phyloP scores from a whole-genome alignment of 176 grass and related monocot genomes.

The Aegilops longissima region DNA sequence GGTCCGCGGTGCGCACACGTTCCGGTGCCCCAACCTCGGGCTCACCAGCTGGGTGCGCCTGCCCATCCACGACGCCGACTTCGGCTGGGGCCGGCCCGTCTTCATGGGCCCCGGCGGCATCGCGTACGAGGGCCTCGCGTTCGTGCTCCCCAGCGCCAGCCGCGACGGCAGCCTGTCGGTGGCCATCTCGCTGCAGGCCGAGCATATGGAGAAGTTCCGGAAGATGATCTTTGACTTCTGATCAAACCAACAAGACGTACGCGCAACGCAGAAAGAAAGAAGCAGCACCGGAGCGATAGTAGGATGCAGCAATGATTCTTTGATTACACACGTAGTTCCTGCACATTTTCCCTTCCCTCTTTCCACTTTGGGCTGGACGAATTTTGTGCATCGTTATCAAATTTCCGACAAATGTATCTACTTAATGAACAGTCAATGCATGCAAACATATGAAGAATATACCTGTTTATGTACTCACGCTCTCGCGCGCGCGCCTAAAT shows the following conservation, averaged over 20 bases:
- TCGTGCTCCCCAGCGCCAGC: constrained; percentile 78
- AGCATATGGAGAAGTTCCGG: constrained; percentile 88
- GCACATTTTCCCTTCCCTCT: constrained; percentile 22
- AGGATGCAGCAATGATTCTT: constrained; percentile 50
- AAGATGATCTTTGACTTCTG: constrained; percentile 80
- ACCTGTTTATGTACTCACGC: neutral
- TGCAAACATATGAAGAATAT: neutral
- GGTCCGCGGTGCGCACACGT: constrained; percentile 83
- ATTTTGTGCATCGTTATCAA: constrained; percentile 33
- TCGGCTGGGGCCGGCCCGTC: constrained; percentile 84
- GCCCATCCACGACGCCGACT: constrained; percentile 90
- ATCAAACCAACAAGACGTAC: neutral
- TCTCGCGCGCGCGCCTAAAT: neutral
- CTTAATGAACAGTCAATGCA: constrained; percentile 23
- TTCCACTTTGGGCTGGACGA: constrained; percentile 3
- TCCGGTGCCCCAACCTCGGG: constrained; percentile 90
- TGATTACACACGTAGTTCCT: constrained; percentile 30
- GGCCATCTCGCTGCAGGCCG: constrained; percentile 86
- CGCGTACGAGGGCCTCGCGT: constrained; percentile 82
- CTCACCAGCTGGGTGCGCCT: constrained; percentile 93
- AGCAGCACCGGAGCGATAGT: neutral
- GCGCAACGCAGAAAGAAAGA: neutral
- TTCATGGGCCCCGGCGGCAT: constrained; percentile 97
- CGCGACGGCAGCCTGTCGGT: constrained; percentile 83
- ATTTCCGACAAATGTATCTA: constrained; percentile 32